A percentile compares a stretch with the other conserved stretches of the same genome.
These are phyloP conservation scores for Ophiostoma ulmi DNA, from an alignment of 2,329 filamentous ascomycete species.

Conservation along the genomic window DNA sequence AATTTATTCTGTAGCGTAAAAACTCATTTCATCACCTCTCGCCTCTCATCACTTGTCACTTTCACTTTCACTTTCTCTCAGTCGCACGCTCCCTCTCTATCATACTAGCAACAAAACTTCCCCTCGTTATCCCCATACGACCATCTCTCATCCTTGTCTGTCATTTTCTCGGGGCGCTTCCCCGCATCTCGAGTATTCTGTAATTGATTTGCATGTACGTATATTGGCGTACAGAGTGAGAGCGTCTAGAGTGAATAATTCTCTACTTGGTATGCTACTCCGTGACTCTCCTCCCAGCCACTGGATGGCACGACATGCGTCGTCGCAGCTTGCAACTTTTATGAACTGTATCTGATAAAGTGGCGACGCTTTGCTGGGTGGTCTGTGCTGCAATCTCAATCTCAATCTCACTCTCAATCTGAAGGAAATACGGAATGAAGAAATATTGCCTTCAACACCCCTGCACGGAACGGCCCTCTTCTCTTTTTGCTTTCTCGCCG, in stretches of 20 bases:
- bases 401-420: background rate
- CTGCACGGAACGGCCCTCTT: constrained; percentile 13
- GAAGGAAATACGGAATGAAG: background rate
- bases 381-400: constrained; percentile 6
- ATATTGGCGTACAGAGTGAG: background rate
- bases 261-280: background rate
- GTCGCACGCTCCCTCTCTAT: no score
- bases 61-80: background rate
- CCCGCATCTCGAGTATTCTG: constrained; percentile 4
- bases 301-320: background rate
- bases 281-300: background rate
- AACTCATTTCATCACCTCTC: background rate
- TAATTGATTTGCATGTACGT: background rate
- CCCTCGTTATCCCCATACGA: constrained; percentile 6
- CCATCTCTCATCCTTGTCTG: background rate
- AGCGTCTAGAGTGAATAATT: no score
- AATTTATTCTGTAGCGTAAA: background rate
- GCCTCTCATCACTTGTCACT: background rate
- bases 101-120: background rate
- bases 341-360: background rate
- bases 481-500: background rate
- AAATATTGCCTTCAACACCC: background rate
- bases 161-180: constrained; percentile 2
- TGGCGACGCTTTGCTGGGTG: background rate
- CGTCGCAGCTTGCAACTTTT: background rate